Evolutionary conservation across 768 basidiomycete genomes (phyloP).

Genomic region (Paxillus involutus): DNA sequence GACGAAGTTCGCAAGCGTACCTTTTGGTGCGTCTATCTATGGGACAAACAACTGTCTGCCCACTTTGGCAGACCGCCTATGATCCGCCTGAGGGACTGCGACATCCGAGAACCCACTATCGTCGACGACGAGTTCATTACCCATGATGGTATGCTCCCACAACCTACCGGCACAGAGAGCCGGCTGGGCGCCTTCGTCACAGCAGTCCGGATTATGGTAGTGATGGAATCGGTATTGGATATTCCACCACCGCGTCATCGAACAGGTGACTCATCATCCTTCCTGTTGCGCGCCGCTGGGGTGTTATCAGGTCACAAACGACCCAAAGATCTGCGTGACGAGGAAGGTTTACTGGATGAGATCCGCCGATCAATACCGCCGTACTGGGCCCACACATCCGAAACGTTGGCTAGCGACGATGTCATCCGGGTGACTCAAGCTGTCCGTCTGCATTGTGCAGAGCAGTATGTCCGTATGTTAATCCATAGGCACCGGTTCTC

Average conservation of each 20-base stretch:
- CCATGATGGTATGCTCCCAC: slow-evolving; percentile 60
- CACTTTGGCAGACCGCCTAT: slow-evolving; percentile 90
- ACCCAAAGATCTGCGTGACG: slow-evolving; percentile 70
- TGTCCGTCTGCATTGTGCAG: slow-evolving; percentile 81
- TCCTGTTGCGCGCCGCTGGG: slow-evolving; percentile 69
- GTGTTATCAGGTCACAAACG: slow-evolving; percentile 63
- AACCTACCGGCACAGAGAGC: slow-evolving; percentile 71
- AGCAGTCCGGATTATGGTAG: slow-evolving; percentile 76
- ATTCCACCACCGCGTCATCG: slow-evolving; percentile 65
- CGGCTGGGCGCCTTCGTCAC: slow-evolving; percentile 81
- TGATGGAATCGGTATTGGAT: slow-evolving; percentile 86
- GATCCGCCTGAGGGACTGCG: slow-evolving; percentile 85
- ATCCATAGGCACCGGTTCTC: slow-evolving; percentile 88
- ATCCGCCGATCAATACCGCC: slow-evolving; percentile 69
- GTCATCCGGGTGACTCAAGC: slow-evolving; percentile 89
- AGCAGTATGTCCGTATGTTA: slow-evolving; percentile 84
- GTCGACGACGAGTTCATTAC: slow-evolving; percentile 92
- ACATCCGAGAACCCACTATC: slow-evolving; percentile 82
- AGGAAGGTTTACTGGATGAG: slow-evolving; percentile 79
- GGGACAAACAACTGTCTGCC: slow-evolving; percentile 91
- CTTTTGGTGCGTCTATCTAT: slow-evolving; percentile 95
- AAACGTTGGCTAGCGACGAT: slow-evolving; percentile 81
- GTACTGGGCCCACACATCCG: slow-evolving; percentile 79
- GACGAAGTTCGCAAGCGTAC: slow-evolving; percentile 92
- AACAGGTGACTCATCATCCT: slow-evolving; percentile 67